These are phyloP conservation scores for Sesbania bispinosa DNA, from an alignment of 306 rosid genomes.

Conservation along the genomic window DNA sequence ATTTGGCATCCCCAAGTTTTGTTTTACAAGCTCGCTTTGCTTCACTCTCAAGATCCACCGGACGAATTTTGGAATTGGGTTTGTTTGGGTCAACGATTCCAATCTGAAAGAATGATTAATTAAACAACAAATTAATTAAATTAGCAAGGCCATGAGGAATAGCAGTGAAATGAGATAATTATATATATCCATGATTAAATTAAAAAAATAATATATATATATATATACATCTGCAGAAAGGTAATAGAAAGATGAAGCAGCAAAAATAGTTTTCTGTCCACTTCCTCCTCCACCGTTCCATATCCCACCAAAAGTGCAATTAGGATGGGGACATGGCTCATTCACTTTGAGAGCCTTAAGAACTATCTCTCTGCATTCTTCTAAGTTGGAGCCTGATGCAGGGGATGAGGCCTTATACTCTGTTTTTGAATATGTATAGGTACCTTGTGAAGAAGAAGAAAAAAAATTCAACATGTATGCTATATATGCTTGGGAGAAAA, in stretches of 20 bases:
- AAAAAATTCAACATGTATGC: background rate
- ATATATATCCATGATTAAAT: background rate
- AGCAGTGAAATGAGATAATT: background rate
- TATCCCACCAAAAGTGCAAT: conserved; percentile 76
- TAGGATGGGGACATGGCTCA: conserved; percentile 50
- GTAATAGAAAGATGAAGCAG: conserved; percentile 75
- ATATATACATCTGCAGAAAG: conserved; percentile 48
- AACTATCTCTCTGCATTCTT: conserved; percentile 45
- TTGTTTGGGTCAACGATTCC: conserved; percentile 48
- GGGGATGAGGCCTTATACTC: conserved; percentile 43
- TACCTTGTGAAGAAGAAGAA: conserved; percentile 29
- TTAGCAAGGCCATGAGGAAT: background rate
- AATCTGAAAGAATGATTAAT: conserved; percentile 22
- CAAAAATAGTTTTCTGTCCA: conserved; percentile 55
- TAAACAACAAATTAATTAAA: too few species aligned
- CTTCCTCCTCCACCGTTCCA: conserved; percentile 86
- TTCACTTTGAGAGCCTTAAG: conserved; percentile 56
- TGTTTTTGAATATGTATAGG: conserved; percentile 46
- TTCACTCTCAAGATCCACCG: conserved; percentile 38
- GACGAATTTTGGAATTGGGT: conserved; percentile 36
- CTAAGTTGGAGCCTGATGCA: conserved; percentile 49
- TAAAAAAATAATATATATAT: background rate
- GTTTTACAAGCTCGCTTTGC: conserved; percentile 61
- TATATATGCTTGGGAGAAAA: too few species aligned
- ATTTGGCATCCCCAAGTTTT: conserved; percentile 38